Conservation (phyloP, 805 yeast species). For the Vanderwaltozyma tropicalis region DNA sequence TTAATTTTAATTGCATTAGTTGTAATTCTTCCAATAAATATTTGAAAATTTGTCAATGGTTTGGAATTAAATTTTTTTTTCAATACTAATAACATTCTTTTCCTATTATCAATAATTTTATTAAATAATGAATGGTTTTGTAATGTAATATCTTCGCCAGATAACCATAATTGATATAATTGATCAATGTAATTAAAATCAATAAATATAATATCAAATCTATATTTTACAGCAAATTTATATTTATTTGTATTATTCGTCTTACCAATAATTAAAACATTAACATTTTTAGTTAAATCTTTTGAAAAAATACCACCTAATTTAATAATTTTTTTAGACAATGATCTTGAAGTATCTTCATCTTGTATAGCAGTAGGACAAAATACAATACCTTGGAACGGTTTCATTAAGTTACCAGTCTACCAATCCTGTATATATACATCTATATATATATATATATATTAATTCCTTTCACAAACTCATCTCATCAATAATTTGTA, state of each 20-base stretch:
- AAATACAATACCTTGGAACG: constrained; percentile 40
- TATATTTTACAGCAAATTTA: constrained; percentile 19
- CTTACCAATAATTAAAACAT: constrained; percentile 49
- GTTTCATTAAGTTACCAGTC: constrained; percentile 21
- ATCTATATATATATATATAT: no score
- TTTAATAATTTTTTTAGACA: constrained; percentile 37
- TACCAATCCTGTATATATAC: no score
- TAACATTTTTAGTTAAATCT: constrained; percentile 52
- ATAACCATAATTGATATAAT: constrained; percentile 24
- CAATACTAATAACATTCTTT: constrained; percentile 10
- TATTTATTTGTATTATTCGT: constrained; percentile 26
- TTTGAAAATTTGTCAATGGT: constrained; percentile 17
- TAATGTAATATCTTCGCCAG: constrained; percentile 21
- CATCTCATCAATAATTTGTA: no score
- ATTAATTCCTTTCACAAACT: no score
- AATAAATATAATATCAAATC: constrained; percentile 22
- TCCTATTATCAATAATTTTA: background rate
- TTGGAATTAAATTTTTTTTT: constrained; percentile 9
- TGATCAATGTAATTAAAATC: constrained; percentile 10
- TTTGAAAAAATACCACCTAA: constrained; percentile 52
- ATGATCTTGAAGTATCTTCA: constrained; percentile 31
- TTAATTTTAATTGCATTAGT: constrained; percentile 2
- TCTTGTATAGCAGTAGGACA: constrained; percentile 45
- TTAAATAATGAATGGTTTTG: constrained; percentile 5
- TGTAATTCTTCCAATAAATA: constrained; percentile 24